Evolutionary conservation across 306 rosid species (phyloP), one percentile per base, ranked within the genome.

Genomic region (Dalbergia oliveri): DNA sequence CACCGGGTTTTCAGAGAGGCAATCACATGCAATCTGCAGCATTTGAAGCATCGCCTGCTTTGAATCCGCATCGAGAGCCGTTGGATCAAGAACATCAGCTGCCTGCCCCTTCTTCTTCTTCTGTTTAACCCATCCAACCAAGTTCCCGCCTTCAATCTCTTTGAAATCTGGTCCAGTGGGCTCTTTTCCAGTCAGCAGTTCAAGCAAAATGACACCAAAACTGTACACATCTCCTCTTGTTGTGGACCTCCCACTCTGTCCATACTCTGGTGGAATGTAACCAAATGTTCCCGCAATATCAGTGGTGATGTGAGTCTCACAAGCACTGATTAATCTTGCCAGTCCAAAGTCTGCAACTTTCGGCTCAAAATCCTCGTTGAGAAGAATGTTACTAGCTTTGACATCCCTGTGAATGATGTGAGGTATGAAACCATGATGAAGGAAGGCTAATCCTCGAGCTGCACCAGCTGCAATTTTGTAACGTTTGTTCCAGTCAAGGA

Each of bases 271-370:
- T 16, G 99, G 99, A 51, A 96, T 96, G 88, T 96, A 96, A 37
- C 99, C 99, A 23, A 96, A 93, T 73, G 99, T 96, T 81, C 99
- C 99, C 0, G 99, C 99, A 71, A 96, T 87, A 61, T 96, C 99
- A 8, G 99, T 96, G 4, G 90, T 49, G 69, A 96, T 83, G 72
- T 96, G 99, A 50, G 98, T 91, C 88, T 96, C 99, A 33, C 97
- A 96, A n/a, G 98, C 97, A 69, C 98, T 96, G 41, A 96, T 93
- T 56, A 96, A 75, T 56, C 99, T 93, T 4, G 99, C 99, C 34
- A 96, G 86, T 73, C 99, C 99, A 41, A 96, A 96, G 58, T 96
- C 99, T 0, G 98, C 96, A 74, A 96, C 97, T 72, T 91, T 93
- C 5, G 99, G 97, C 80, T 93, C 98, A 11, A 96, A 96, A 73